Base-by-base conservation (phyloP, 257 asterid species). In the Prunella vulgaris region DNA sequence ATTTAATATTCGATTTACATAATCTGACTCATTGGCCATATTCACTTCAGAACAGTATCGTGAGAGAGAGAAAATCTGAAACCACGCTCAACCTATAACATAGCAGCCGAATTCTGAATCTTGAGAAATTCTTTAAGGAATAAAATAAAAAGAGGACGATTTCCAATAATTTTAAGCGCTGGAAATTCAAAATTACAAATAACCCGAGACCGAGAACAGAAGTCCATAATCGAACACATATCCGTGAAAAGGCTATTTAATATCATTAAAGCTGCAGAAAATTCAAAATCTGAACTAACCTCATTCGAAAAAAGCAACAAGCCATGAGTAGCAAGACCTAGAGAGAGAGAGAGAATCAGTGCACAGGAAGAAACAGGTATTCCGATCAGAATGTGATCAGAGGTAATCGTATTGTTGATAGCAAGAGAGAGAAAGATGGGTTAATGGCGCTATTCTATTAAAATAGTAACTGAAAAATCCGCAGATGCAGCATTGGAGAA, bases 401-500 rank as follows among this genome's bases (percentile, higher is more conserved):
- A 22, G 37, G 52, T 44, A 44, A 1, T 14, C 7, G 53, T 18
- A 42, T 46, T 38, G 70, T 46, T 48, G 71, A 66, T 15, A 46
- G 10, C 27, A n/a, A 48, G 54, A 52, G 40, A 22, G 59, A 38
- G 58, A 33, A 40, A 40, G 7, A 3, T n/a, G 46, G 24, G 44
- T 13, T 25, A 25, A 64, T 42, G 44, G 42, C 13, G 57, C 9
- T 64, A 22, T 64, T 49, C 21, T 64, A 64, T 21, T 10, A 46
- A 53, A 20, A 53, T 54, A 51, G 32, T 27, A 66, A 66, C 60
- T 3, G 49, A 60, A 66, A 30, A 51, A 49, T 28, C 71, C 51
- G 51, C 20, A 32, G 62, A 51, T 49, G 73, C 40, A 54, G 72
- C 37, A 21, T 67, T 67, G 63, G 63, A 52, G 63, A 38, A 20